These are phyloP conservation scores for Candida dajiaensis DNA, from an alignment of 805 yeast genomes.

Conservation along the genomic window DNA sequence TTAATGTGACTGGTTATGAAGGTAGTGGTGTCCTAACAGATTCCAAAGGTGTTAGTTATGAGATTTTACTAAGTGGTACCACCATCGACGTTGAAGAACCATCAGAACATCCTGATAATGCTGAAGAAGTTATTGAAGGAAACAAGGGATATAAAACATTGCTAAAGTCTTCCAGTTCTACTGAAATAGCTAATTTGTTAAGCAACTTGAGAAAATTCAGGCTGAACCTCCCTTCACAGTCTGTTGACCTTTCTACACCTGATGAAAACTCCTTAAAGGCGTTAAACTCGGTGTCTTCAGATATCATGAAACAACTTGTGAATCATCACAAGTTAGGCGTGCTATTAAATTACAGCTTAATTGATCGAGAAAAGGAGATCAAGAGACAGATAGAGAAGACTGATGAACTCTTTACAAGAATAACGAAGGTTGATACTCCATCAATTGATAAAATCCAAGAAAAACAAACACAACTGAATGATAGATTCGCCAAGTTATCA, in stretches of 20 bases:
- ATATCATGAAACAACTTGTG: constrained; percentile 10
- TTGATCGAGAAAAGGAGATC: constrained; percentile 36
- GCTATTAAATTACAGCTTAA: constrained; percentile 29
- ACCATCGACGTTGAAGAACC: background rate
- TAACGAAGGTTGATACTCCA: constrained; percentile 9
- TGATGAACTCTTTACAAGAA: constrained; percentile 15
- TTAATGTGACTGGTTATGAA: background rate
- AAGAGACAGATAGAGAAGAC: constrained; percentile 32
- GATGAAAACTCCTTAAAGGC: constrained; percentile 15
- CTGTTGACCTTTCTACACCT: background rate
- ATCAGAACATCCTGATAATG: background rate
- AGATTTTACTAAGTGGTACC: background rate
- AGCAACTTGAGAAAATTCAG: constrained; percentile 1
- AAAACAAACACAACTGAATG: constrained; percentile 29
- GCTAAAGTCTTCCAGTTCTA: background rate
- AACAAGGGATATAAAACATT: background rate
- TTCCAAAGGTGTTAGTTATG: background rate
- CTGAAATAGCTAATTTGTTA: background rate
- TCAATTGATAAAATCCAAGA: constrained; percentile 16
- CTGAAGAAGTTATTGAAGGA: background rate
- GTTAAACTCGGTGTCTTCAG: constrained; percentile 19
- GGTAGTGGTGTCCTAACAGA: background rate
- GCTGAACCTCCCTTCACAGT: constrained; percentile 3
- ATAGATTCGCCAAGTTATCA: constrained; percentile 27
- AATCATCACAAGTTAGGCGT: constrained; percentile 29